These are phyloP conservation scores for Brassica incana DNA, from an alignment of 345 rosid species.

Conservation along the genomic window DNA sequence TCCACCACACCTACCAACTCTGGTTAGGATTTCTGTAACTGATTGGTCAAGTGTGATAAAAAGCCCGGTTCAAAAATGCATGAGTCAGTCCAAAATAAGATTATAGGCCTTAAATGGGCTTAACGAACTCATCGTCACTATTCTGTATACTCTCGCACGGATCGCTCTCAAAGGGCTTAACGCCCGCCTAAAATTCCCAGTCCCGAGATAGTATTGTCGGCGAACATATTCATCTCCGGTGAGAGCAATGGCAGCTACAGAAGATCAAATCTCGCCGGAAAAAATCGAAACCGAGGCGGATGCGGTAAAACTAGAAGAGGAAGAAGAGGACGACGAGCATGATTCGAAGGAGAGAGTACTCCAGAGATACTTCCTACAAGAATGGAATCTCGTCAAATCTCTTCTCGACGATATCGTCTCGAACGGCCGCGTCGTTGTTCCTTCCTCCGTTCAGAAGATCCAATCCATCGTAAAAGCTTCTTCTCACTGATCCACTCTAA, in stretches of 20 bases:
- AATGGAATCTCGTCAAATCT: conserved; percentile 80
- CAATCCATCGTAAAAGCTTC: conserved; percentile 62
- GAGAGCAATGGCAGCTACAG: conserved; percentile 38
- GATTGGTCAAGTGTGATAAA: not conserved
- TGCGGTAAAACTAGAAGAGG: conserved; percentile 12
- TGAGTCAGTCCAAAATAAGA: not conserved
- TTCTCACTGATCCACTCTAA: not conserved
- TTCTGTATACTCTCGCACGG: not conserved
- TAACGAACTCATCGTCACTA: not conserved
- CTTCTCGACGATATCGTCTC: conserved; percentile 69
- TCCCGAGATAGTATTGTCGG: conserved; percentile 9
- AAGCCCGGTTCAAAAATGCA: not conserved
- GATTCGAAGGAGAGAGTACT: conserved; percentile 70
- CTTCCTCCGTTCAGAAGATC: conserved; percentile 66
- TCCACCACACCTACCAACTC: not conserved
- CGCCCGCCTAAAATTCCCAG: not conserved
- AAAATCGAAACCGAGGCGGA: conserved; percentile 22
- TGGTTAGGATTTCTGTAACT: not conserved
- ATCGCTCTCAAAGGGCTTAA: not conserved
- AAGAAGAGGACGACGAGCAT: conserved; percentile 73
- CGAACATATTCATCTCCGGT: not conserved
- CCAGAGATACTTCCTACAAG: conserved; percentile 77
- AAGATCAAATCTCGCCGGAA: conserved; percentile 31
- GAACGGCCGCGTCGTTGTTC: conserved; percentile 60
- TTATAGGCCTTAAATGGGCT: conserved; percentile 4